Percentiles rank a stretch among this genome's conserved stretches.
Conservation (phyloP, 768 basidiomycete genomes). For the Rossbeevera mucosa region DNA sequence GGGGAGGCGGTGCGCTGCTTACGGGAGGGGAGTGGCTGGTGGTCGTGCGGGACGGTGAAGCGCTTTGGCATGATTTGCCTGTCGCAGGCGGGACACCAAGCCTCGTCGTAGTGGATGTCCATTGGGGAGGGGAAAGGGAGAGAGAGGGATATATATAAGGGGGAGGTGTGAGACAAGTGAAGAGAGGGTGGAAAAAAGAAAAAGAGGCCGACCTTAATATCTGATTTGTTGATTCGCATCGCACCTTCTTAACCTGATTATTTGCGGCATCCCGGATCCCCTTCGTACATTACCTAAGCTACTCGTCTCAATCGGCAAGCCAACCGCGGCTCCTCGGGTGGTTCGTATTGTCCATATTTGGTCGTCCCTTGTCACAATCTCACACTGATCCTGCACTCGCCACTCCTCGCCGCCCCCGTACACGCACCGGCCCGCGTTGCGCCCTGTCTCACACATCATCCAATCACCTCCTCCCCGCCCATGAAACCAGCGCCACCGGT, state of each 20-base stretch:
- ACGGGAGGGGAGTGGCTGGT: slow-evolving; percentile 23
- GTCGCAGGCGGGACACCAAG: slow-evolving; percentile 80
- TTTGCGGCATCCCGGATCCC: slow-evolving; percentile 26
- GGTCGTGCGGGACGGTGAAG: slow-evolving; percentile 40
- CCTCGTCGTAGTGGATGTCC: slow-evolving; percentile 52
- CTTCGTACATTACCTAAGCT: slow-evolving; percentile 27
- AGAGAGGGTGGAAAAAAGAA: slow-evolving; percentile 24
- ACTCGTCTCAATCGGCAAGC: slow-evolving; percentile 24
- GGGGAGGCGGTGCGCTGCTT: slow-evolving; percentile 1
- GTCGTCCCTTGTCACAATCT: slow-evolving; percentile 15
- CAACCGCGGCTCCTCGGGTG: slow-evolving; percentile 34
- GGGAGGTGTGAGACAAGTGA: slow-evolving; percentile 23
- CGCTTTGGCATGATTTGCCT: slow-evolving; percentile 79
- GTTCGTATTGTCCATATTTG: slow-evolving; percentile 6
- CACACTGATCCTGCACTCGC: slow-evolving; percentile 26
- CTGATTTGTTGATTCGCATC: slow-evolving; percentile 37
- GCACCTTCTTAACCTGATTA: slow-evolving; percentile 5
- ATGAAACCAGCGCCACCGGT: slow-evolving; percentile 27
- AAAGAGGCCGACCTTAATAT: slow-evolving; percentile 35
- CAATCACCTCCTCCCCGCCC: not conserved
- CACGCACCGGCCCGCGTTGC: slow-evolving; percentile 11
- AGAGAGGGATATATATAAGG: slow-evolving; percentile 10
- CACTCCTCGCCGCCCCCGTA: slow-evolving; percentile 16
- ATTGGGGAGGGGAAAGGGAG: slow-evolving; percentile 13
- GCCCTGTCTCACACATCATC: slow-evolving; percentile 6